Evolutionary conservation across 768 basidiomycete species (phyloP), one percentile per base, ranked within the genome.

Genomic region (Infundibulicybe gibba): DNA sequence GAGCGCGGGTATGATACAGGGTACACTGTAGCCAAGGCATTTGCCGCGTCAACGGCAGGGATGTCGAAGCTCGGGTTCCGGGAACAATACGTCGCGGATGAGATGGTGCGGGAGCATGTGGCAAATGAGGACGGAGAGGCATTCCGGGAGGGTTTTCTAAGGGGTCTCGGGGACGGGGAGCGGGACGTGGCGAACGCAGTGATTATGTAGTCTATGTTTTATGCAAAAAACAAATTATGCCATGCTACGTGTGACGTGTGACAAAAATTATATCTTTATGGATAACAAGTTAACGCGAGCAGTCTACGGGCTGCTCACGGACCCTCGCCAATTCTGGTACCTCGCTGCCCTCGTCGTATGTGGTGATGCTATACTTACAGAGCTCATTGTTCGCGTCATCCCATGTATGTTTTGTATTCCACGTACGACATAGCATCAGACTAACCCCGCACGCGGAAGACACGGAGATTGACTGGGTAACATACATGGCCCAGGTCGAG

Each of bases 381-480:
- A 83, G 44, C 75, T 94, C 62, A 85, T 97, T 55, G 84, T 95
- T 53, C 78, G 69, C 38, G 84, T 83, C 60, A 73, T 97, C 46
- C 78, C 90, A 54, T 98, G 95, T 97, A 55, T 72, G 87, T 66
- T 43, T 11, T 35, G 21, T 44, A 37, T 44, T 31, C 50, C 51
- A 49, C 40, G 21, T 40, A 38, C 32, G 40, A 31, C 43, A 15
- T 17, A 14, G 25, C 50, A 37, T 40, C 44, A 49, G 31, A 54
- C 21, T 41, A 44, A 30, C 17, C 41, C 57, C 47, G 60, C 60
- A 51, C 41, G 51, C 38, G 34, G 35, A 37, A 97, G 95, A 94
- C 69, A 98, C 97, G 10, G 94, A 99, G 67, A 99, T 99, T 57
- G 97, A 99, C 68, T 98, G 91, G 84, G 79, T 85, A 58, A 97